These are phyloP conservation scores for Lyophyllum decastes DNA, from an alignment of 768 basidiomycete species.

Conservation along the genomic window DNA sequence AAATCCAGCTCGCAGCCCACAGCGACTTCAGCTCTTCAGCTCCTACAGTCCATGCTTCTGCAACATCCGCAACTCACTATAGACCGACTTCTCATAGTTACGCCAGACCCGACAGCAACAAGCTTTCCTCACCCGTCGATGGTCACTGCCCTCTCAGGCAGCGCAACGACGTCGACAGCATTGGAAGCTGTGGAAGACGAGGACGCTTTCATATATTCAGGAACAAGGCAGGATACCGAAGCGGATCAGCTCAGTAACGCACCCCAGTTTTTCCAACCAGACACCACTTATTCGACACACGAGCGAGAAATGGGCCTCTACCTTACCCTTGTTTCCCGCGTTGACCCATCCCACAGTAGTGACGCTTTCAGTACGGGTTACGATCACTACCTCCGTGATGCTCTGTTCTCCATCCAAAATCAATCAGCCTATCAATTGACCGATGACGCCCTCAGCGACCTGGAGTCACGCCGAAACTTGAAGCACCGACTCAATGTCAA, in stretches of 20 bases:
- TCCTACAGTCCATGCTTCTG: conserved; percentile 74
- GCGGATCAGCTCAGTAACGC: conserved; percentile 18
- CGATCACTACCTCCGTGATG: conserved; percentile 81
- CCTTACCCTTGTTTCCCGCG: conserved; percentile 72
- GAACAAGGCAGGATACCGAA: neutral
- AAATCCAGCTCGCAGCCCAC: conserved; percentile 66
- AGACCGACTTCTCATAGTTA: conserved; percentile 70
- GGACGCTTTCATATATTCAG: conserved; percentile 36
- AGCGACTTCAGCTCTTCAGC: conserved; percentile 75
- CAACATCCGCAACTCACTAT: conserved; percentile 66
- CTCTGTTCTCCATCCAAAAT: conserved; percentile 63
- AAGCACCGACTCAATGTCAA: conserved; percentile 81
- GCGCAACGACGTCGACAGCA: conserved; percentile 8
- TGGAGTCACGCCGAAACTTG: conserved; percentile 40
- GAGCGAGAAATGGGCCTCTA: conserved; percentile 86
- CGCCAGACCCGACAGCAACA: conserved; percentile 72
- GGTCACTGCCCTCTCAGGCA: conserved; percentile 23
- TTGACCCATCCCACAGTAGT: conserved; percentile 67
- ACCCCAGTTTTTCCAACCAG: conserved; percentile 59
- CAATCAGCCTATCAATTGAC: conserved; percentile 59
- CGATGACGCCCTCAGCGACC: conserved; percentile 38
- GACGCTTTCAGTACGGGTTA: conserved; percentile 85
- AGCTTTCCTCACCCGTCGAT: conserved; percentile 66
- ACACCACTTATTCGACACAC: conserved; percentile 76
- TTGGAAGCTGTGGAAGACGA: conserved; percentile 52